phyloP scores from a whole-genome alignment of 768 basidiomycete genomes.

The Trametes punicea region DNA sequence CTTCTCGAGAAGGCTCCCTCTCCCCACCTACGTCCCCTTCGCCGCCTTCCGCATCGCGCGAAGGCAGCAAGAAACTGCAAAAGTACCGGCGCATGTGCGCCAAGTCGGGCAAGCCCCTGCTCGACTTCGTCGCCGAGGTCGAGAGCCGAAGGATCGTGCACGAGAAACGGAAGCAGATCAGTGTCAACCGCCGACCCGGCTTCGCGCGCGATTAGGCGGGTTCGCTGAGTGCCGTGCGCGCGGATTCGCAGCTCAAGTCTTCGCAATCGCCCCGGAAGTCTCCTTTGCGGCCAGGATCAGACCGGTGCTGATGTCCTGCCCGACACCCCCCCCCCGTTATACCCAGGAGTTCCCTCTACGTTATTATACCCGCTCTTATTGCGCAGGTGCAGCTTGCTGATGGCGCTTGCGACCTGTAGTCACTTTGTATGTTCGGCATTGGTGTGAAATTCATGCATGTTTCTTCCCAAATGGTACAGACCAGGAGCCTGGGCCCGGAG shows the following conservation, averaged over 20 bases:
- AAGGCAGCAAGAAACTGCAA: slow-evolving; percentile 2
- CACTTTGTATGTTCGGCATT: background rate
- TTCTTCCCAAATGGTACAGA: background rate
- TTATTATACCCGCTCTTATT: slow-evolving; percentile 3
- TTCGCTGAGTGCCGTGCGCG: background rate
- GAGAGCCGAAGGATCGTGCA: slow-evolving; percentile 9
- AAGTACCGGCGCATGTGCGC: slow-evolving; percentile 14
- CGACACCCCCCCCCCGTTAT: background rate
- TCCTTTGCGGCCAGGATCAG: slow-evolving; percentile 7
- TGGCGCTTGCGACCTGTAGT: background rate
- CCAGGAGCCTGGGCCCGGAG: background rate
- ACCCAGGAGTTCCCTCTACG: no score
- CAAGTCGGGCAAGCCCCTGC: slow-evolving; percentile 9
- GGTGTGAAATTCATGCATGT: background rate
- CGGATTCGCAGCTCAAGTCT: background rate
- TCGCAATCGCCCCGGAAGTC: slow-evolving; percentile 18
- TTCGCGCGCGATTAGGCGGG: no score
- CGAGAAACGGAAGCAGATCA: slow-evolving; percentile 6
- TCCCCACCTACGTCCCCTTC: background rate
- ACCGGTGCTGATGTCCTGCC: background rate
- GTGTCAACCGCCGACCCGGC: background rate
- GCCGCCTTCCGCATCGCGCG: background rate
- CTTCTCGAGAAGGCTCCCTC: slow-evolving; percentile 1
- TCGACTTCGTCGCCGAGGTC: slow-evolving; percentile 17
- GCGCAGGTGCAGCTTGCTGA: background rate